Evolutionary conservation across 2,329 filamentous ascomycete species (phyloP).

Genomic region (Sporothrix brasiliensis): DNA sequence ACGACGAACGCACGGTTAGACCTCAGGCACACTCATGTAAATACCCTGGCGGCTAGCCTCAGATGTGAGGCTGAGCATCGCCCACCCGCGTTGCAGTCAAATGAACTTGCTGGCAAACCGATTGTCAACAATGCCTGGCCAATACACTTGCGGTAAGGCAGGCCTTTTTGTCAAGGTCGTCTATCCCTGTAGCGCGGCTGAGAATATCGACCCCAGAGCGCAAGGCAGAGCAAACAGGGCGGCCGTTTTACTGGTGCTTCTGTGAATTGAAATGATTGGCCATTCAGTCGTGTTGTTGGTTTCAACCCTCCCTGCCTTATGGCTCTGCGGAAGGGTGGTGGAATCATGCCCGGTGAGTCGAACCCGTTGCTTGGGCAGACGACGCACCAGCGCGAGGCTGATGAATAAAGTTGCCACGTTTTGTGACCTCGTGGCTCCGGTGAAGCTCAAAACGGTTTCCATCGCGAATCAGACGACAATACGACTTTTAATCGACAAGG

Average conservation of each 20-base stretch:
- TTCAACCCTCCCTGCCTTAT: not conserved
- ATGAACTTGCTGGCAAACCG: not conserved
- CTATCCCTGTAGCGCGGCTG: not conserved
- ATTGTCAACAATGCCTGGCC: not conserved
- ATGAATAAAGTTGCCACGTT: not conserved
- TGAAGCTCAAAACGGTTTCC: not conserved
- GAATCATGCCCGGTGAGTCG: too few relatives aligned
- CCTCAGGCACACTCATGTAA: not conserved
- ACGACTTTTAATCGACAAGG: not conserved
- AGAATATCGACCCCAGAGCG: not conserved
- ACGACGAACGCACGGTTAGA: not conserved
- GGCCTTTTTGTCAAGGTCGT: not conserved
- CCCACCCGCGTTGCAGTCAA: not conserved
- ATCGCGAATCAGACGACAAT: slow-evolving; percentile 4
- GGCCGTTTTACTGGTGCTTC: not conserved
- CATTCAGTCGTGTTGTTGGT: too few relatives aligned
- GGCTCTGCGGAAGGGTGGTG: too few relatives aligned
- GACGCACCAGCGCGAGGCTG: not conserved
- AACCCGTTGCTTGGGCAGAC: not conserved
- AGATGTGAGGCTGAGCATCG: not conserved
- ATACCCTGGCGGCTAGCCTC: not conserved
- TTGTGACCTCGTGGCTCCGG: not conserved
- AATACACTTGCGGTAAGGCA: not conserved
- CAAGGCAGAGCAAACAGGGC: slow-evolving; percentile 4
- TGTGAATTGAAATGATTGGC: not conserved